Evolutionary conservation across 208 protist genomes (phyloP), one percentile per base, ranked within the genome.

Genomic region (Borovskyia barvae): DNA sequence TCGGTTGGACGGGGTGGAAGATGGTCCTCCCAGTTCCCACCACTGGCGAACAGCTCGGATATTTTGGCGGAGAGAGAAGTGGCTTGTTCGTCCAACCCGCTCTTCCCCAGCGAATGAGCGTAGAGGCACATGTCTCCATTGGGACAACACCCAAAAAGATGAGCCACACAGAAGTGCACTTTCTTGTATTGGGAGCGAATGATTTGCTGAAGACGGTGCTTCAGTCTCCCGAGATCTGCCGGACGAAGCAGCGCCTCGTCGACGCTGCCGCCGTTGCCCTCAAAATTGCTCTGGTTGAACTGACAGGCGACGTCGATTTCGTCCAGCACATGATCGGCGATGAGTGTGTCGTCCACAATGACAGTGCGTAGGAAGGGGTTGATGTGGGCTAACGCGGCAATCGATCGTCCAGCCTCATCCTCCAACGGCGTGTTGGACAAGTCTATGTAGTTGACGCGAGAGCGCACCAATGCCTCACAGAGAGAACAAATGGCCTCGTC

Each of bases 231-330:
- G 26, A 85, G 26, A 33, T 92, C 83, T 7, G 75, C 60, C 7
- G 55, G 48, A 25, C 71, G 79, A 19, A 82, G 61, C 3, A 85
- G 37, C 4, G 61, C 43, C 58, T 72, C 78, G 28, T 94, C 87
- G 4, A 87, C 51, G 14, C 20, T n/a, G 28, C 70, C 61, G 22
- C 43, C 56, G 25, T 85, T 92, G 19, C 58, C 78, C 51, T 95
- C 89, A 60, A 80, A 92, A 53, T 88, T 90, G 65, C 83, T 95
- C 55, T 95, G 84, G 54, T 95, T 95, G 37, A 89, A 92, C 65
- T 93, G 85, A 41, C 89, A 95, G 19, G 84, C 85, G 26, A 93
- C 76, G 58, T 95, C 89, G 54, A 95, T 95, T 60, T 95, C 89
- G 50, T 95, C 89, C 14, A 91, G 61, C 17, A 95, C 73, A 39